Evolutionary conservation across 192 early-diverging fungal species (phyloP), one percentile per base, ranked within the genome.

Genomic region (Coemansia asiatica): DNA sequence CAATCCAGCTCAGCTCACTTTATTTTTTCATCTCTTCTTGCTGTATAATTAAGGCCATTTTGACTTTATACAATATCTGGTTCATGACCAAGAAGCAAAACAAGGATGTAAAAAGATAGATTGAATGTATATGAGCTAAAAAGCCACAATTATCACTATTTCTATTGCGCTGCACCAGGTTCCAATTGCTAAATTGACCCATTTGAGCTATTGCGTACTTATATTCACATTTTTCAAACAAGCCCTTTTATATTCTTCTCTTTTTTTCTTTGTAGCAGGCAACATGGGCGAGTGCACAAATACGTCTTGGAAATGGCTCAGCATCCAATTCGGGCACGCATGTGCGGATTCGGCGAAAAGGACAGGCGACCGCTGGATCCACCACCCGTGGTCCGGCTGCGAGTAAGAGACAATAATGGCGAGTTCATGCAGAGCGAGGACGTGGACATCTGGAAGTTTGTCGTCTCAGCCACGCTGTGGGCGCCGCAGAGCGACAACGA

Each of bases 311-410:
- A 82, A 36, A 85, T 92, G 64, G 85, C 85, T 4, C 90, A 91
- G 66, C 88, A 90, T 61, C 91, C 90, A 27, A 68, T 83, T 36
- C 68, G 87, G 53, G 91, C 91, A 27, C 83, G 91, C 9, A 90
- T 90, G 89, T 90, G 89, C 60, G 91, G 90, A 13, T 92, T 90
- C 66, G 88, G 89, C 31, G 89, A 91, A 56, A 91, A 90, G 75
- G 89, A 89, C 68, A 80, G 87, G 35, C 85, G 89, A 57, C 88
- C 88, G 15, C 76, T 89, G 56, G 84, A 86, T 33, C 89, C 89
- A 9, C 89, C 89, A 19, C 89, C 89, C 23, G 87, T 90, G 49
- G 75, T 88, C 6, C 74, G 83, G 60, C 74, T 90, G 21, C 77
- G 84, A 25, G 81, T 87, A 22, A 78, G 71, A 44, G 84, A 85